Conservation (phyloP, 768 basidiomycete species). For the Boletus subparvulus region DNA sequence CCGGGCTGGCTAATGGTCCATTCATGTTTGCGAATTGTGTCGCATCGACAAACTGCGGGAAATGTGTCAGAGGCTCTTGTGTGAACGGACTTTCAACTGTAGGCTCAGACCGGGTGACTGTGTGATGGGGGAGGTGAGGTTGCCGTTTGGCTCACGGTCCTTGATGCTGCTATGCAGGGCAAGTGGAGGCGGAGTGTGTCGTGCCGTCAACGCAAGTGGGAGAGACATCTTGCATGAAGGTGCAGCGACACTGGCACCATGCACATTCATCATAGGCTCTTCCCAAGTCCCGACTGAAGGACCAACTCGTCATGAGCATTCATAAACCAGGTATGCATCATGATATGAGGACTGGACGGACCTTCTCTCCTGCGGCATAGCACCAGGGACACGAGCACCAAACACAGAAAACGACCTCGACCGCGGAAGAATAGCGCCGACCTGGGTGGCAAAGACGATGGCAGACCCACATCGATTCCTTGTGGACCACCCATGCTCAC, state of each 20-base stretch:
- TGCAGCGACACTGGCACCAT: background rate
- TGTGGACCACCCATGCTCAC: background rate
- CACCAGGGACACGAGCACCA: conserved; percentile 34
- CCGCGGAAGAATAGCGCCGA: conserved; percentile 47
- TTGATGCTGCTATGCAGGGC: conserved; percentile 4
- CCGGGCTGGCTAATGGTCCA: conserved; percentile 7
- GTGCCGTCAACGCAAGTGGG: conserved; percentile 23
- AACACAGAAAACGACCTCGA: conserved; percentile 80
- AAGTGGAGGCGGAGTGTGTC: conserved; percentile 21
- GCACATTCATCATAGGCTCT: conserved; percentile 21
- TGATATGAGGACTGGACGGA: background rate
- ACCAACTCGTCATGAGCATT: background rate
- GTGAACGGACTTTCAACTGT: conserved; percentile 35
- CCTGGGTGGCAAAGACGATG: conserved; percentile 36
- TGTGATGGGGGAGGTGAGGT: conserved; percentile 11
- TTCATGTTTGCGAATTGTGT: background rate
- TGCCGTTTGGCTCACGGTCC: conserved; percentile 5
- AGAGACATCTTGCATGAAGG: conserved; percentile 9
- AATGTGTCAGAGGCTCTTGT: conserved; percentile 18
- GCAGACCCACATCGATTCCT: background rate
- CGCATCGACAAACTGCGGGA: conserved; percentile 2
- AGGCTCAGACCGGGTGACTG: conserved; percentile 40
- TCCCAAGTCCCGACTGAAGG: conserved; percentile 15
- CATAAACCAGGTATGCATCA: background rate
- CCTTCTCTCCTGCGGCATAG: conserved; percentile 13